Evolutionary conservation across 1,284 basidiomycete genomes (phyloP).

Genomic region (Hypsizygus ulmarius): DNA sequence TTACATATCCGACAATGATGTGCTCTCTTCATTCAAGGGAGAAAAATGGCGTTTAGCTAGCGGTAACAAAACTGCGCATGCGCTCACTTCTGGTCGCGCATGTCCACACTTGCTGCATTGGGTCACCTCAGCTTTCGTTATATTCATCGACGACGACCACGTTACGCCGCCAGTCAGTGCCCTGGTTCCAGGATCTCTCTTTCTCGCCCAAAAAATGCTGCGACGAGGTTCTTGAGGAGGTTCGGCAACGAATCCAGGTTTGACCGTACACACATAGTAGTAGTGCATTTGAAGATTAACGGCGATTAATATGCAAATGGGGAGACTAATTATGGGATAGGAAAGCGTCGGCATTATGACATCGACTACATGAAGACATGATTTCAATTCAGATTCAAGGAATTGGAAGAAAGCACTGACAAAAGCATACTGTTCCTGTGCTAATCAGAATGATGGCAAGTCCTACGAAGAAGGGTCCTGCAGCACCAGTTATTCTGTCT

Average conservation of each 20-base stretch:
- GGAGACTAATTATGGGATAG: conserved; percentile 54
- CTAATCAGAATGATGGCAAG: conserved; percentile 74
- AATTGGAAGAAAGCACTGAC: conserved; percentile 47
- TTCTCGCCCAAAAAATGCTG: conserved; percentile 53
- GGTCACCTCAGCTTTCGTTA: conserved; percentile 53
- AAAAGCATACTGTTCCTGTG: conserved; percentile 75
- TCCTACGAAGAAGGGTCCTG: conserved; percentile 86
- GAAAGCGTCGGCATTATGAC: conserved; percentile 61
- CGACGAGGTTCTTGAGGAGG: conserved; percentile 38
- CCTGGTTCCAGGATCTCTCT: conserved; percentile 21
- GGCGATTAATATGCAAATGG: conserved; percentile 72
- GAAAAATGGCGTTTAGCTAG: not conserved
- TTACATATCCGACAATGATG: conserved; percentile 97
- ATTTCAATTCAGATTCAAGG: conserved; percentile 4
- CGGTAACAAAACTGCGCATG: not conserved
- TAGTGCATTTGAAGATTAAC: conserved; percentile 82
- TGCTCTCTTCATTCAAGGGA: conserved; percentile 57
- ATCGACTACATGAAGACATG: conserved; percentile 54
- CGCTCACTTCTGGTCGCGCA: conserved; percentile 79
- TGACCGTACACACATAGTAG: conserved; percentile 76
- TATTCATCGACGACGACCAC: conserved; percentile 42
- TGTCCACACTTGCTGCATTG: conserved; percentile 70
- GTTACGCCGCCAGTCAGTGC: conserved; percentile 35
- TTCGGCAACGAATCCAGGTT: conserved; percentile 71
- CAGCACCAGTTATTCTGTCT: conserved; percentile 83